Evolutionary conservation across 2,329 filamentous ascomycete species (phyloP), one percentile per base, ranked within the genome.

Genomic region (Fulvia fulva): DNA sequence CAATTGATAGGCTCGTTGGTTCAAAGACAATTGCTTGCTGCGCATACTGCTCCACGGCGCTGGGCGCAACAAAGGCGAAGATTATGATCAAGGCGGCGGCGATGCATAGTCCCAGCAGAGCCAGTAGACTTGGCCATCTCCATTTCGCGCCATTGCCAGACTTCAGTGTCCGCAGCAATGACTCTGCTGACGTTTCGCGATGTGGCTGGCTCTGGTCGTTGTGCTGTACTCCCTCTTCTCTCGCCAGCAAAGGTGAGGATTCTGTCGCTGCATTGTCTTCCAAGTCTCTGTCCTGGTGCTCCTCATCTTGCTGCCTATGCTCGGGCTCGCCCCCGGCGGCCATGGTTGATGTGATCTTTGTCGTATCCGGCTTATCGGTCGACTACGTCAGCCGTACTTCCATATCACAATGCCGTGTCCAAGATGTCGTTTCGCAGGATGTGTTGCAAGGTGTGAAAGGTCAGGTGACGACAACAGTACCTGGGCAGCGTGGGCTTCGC

Each of bases 41-140:
- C 51, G 89, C 90, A 74, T 99, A 99, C 70, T 90, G 83, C 74
- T 96, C 86, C 11, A 96, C 84, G 7, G 87, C 84, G 16, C 88
- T 86, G 1, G 93, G 92, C 0, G 88, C 84, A 55, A 96, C 83
- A 75, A 96, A 96, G 16, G 87, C 90, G 56, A 93, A 77, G 16
- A 88, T 75, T 58, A 97, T 86, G 65, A 96, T 90, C 26, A 81
- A 72, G 22, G 93, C 67, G 5, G 87, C 79, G 6, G 86, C 68
- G 1, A 83, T 65, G 51, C 82, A 88, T 8, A 97, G 76, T 1
- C 88, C 57, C 1, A 81, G 65, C 61, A 96, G 83, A 28, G 92
- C 88, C 37, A 95, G 80, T 30, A 91, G 78, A 37, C 88, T 93
- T 8, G 90, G 87, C 90, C 90, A 96, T 65, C 63, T 51, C 76